Percentiles rank a stretch among this genome's conserved stretches.
phyloP scores from a whole-genome alignment of 2,329 filamentous ascomycete species.

The Cordyceps cateniannulata region DNA sequence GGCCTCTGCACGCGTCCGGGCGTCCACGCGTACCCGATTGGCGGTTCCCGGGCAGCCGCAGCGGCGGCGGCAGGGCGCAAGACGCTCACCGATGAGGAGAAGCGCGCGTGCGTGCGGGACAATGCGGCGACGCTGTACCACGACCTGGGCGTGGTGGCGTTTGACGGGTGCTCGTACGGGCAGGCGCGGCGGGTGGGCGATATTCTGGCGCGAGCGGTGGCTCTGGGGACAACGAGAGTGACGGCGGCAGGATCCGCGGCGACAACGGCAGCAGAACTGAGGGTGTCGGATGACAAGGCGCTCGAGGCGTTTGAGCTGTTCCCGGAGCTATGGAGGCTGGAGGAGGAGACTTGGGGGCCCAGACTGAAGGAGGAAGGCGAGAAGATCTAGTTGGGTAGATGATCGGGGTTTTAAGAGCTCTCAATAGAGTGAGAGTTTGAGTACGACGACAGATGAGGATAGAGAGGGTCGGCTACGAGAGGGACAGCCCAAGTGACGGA shows the following conservation, averaged over 20 bases:
- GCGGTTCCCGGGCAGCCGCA: not conserved
- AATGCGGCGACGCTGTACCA: slow-evolving; percentile 19
- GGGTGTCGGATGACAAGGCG: not conserved
- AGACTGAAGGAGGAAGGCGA: slow-evolving; percentile 42
- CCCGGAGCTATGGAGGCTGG: slow-evolving; percentile 52
- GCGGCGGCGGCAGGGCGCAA: not conserved
- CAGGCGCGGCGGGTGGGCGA: slow-evolving; percentile 20
- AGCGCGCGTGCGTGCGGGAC: not conserved
- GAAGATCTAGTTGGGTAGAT: not conserved
- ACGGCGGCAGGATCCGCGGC: not conserved
- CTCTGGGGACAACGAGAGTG: slow-evolving; percentile 11
- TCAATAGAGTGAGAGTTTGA: too few species aligned
- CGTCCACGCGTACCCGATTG: not conserved
- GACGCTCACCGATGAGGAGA: not conserved
- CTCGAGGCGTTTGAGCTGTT: slow-evolving; percentile 51
- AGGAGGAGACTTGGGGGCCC: slow-evolving; percentile 66
- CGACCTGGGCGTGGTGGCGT: slow-evolving; percentile 27
- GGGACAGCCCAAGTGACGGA: too few species aligned
- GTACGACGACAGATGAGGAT: too few species aligned
- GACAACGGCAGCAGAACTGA: too few species aligned
- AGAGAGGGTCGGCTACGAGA: too few species aligned
- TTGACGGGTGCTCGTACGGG: slow-evolving; percentile 19
- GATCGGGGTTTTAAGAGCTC: too few species aligned
- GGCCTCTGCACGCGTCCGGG: not conserved
- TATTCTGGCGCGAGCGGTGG: slow-evolving; percentile 19